Evolutionary conservation across 192 early-diverging fungal species (phyloP).

Genomic region (Backusella luteola): DNA sequence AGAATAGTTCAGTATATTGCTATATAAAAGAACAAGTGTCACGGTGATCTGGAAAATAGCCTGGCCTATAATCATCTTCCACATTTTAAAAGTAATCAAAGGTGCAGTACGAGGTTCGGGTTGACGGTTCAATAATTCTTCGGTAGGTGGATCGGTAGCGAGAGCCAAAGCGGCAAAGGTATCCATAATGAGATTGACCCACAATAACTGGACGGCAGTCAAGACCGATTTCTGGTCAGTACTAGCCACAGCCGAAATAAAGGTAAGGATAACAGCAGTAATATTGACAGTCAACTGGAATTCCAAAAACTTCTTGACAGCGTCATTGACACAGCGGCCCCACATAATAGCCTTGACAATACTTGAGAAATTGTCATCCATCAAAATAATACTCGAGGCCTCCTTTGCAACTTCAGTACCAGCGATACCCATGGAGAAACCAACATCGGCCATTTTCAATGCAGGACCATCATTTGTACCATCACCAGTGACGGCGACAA

Average conservation of each 20-base stretch:
- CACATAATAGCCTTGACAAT: conserved; percentile 97
- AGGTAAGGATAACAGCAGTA: conserved; percentile 79
- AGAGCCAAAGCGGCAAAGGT: conserved; percentile 95
- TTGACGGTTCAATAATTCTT: conserved; percentile 78
- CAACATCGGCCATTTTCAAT: conserved; percentile 93
- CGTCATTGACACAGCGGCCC: conserved; percentile 94
- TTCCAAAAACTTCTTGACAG: conserved; percentile 97
- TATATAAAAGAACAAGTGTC: conserved; percentile 70
- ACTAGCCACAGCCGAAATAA: conserved; percentile 70
- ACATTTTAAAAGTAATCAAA: conserved; percentile 88
- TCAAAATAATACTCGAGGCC: conserved; percentile 91
- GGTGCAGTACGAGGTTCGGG: conserved; percentile 79
- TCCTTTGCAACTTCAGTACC: conserved; percentile 99
- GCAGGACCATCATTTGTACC: conserved; percentile 98
- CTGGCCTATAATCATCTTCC: conserved; percentile 93
- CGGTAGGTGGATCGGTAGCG: conserved; percentile 90
- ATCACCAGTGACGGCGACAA: conserved; percentile 98
- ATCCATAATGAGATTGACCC: conserved; percentile 99
- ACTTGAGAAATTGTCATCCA: conserved; percentile 98
- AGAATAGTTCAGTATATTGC: conserved; percentile 55
- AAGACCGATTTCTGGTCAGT: conserved; percentile 73
- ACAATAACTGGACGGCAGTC: conserved; percentile 93
- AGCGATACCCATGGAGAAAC: conserved; percentile 98
- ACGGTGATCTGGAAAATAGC: conserved; percentile 85
- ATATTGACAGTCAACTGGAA: conserved; percentile 99